Conservation (phyloP, 495 filamentous ascomycete genomes). For the Trypethelium eluteriae region DNA sequence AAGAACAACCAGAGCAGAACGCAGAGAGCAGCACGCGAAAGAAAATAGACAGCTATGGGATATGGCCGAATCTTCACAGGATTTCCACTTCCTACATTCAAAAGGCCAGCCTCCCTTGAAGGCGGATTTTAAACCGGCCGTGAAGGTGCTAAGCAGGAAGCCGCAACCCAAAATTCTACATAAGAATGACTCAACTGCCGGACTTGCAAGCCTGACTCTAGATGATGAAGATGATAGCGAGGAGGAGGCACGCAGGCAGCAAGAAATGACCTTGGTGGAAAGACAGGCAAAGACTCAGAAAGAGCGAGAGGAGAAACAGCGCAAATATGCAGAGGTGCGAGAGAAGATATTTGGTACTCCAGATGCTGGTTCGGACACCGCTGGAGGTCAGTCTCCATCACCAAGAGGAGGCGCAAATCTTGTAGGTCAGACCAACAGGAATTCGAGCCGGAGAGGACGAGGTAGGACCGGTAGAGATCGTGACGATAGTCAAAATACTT, state of each 20-base stretch:
- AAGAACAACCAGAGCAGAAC: constrained; percentile 64
- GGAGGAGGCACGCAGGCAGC: constrained; percentile 55
- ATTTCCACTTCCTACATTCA: constrained; percentile 64
- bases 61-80: constrained; percentile 65
- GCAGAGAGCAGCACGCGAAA: constrained; percentile 70
- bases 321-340: constrained; percentile 75
- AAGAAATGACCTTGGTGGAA: constrained; percentile 58
- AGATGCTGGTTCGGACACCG: constrained; percentile 41
- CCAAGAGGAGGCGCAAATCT: constrained; percentile 60
- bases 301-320: constrained; percentile 80
- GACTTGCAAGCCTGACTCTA: constrained; percentile 45
- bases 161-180: constrained; percentile 48
- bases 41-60: constrained; percentile 81
- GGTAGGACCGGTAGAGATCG: constrained; percentile 29
- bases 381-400: constrained; percentile 34
- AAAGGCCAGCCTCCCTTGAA: constrained; percentile 61
- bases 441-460: constrained; percentile 20
- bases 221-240: constrained; percentile 54
- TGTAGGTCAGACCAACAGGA: constrained; percentile 32
- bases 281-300: constrained; percentile 61
- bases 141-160: constrained; percentile 78
- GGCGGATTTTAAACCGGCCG: constrained; percentile 71
- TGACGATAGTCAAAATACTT: constrained; percentile 44
- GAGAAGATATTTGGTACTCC: constrained; percentile 72
- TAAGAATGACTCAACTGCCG: constrained; percentile 44